Evolutionary conservation across 768 basidiomycete species (phyloP), one percentile per base, ranked within the genome.

Genomic region (Dacryopinax spathularia): DNA sequence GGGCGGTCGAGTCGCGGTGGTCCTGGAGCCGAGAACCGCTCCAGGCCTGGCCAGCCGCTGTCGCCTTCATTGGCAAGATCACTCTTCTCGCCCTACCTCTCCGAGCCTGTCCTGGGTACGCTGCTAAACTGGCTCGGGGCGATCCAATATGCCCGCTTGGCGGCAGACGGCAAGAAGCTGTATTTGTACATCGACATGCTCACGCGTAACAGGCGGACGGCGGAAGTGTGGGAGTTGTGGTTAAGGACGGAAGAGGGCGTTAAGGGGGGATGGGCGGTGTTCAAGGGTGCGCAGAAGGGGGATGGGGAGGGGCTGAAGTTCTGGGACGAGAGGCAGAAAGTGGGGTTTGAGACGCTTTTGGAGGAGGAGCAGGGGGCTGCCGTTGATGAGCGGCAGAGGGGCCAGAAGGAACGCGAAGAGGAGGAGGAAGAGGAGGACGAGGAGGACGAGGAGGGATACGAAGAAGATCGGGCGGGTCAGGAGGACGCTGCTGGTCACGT

Each of bases 91-190:
- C 48, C 48, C 9, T 56, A 56, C 48, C 10, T 56, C 48, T 3
- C 22, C 25, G 9, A 3, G 10, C 6, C 48, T 18, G 48, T 27
- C 5, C 48, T 25, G 13, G 29, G 18, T 5, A 56, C 48, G 25
- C 48, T 56, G 48, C 48, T 56, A 22, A 56, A 56, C 48, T 56
- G 48, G 48, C 10, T 56, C 29, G 48, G 13, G 48, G 48, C 48
- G 48, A 56, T 56, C 25, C 48, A 56, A 18, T 29, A 15, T 18
- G 48, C 48, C 4, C 48, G 48, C 48, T 10, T 56, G 22, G 48
- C 48, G 48, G 25, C 15, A 6, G 48, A 56, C 29, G 25, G 48
- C 25, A 56, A 31, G 48, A 56, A 56, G 25, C 29, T 56, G 5
- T 56, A 56, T 20, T 10, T 56, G 48, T 29, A 56, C 48, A 56